These are phyloP conservation scores for Lactarius hengduanensis DNA, from an alignment of 768 basidiomycete genomes.

Conservation along the genomic window DNA sequence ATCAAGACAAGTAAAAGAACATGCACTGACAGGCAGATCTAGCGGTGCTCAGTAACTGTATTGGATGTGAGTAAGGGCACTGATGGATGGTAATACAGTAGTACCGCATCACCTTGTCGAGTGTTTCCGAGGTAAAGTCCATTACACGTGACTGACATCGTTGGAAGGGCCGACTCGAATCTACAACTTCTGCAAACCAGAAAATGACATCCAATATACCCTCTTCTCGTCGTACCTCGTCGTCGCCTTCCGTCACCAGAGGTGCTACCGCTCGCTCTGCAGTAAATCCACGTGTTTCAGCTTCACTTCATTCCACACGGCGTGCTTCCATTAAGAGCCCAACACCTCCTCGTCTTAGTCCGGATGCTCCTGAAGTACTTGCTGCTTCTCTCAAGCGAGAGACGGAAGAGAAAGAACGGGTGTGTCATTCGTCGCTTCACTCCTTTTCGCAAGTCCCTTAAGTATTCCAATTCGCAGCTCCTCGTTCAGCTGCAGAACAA, in stretches of 20 bases:
- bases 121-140: constrained; percentile 14
- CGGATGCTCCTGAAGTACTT: constrained; percentile 56
- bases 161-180: background rate
- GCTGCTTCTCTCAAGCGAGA: constrained; percentile 68
- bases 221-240: constrained; percentile 44
- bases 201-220: constrained; percentile 38
- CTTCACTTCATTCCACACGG: constrained; percentile 51
- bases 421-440: constrained; percentile 35
- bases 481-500: constrained; percentile 76
- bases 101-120: constrained; percentile 17
- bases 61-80: background rate
- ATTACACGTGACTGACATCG: constrained; percentile 12
- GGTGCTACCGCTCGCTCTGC: constrained; percentile 66
- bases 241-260: constrained; percentile 47
- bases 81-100: no score
- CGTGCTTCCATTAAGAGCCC: constrained; percentile 49
- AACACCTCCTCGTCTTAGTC: constrained; percentile 40
- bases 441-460: constrained; percentile 21
- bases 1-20: background rate
- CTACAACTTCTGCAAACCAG: background rate
- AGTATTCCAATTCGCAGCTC: constrained; percentile 46
- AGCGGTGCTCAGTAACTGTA: constrained; percentile 16
- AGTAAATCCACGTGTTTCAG: constrained; percentile 53
- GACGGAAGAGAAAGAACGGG: constrained; percentile 81
- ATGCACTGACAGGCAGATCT: constrained; percentile 18